phyloP scores from a whole-genome alignment of 352 stramenopile genomes.

The Phytophthora constricta region DNA sequence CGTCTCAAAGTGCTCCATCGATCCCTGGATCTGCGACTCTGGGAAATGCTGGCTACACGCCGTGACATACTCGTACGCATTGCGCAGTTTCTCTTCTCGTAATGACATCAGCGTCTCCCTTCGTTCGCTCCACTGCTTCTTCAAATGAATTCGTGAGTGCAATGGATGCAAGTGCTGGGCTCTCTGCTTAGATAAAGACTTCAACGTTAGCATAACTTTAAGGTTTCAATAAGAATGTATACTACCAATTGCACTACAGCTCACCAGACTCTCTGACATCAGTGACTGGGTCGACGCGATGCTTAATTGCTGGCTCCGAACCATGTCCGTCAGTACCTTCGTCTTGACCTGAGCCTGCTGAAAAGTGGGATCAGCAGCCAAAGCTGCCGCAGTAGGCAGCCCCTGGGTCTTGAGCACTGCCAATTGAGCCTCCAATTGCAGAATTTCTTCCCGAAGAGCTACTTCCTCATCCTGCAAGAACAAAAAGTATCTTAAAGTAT shows the following conservation, averaged over 20 bases:
- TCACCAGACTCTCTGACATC: conserved; percentile 25
- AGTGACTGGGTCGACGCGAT: conserved; percentile 28
- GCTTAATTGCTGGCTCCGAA: conserved; percentile 17
- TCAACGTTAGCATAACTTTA: neutral
- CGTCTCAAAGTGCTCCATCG: conserved; percentile 29
- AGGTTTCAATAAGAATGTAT: neutral
- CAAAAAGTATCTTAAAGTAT: neutral
- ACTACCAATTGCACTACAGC: neutral
- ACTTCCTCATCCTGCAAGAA: conserved; percentile 12
- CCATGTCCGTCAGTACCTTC: conserved; percentile 8
- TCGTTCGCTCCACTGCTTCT: conserved; percentile 22
- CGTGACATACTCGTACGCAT: conserved; percentile 33
- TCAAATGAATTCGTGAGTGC: conserved; percentile 26
- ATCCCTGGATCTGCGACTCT: conserved; percentile 16
- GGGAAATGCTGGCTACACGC: conserved; percentile 18
- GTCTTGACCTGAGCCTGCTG: conserved; percentile 12
- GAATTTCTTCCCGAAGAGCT: conserved; percentile 9
- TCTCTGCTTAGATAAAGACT: conserved; percentile 7
- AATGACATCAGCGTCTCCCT: conserved; percentile 21
- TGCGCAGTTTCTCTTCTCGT: conserved; percentile 23
- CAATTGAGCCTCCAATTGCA: conserved; percentile 23
- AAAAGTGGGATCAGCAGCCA: conserved; percentile 11
- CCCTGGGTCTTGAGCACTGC: conserved; percentile 20
- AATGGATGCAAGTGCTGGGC: conserved; percentile 29
- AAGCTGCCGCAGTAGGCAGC: conserved; percentile 7